Evolutionary conservation across 148 eudicot genomes (phyloP), one percentile per base, ranked within the genome.

Genomic region (Bassia scoparia): DNA sequence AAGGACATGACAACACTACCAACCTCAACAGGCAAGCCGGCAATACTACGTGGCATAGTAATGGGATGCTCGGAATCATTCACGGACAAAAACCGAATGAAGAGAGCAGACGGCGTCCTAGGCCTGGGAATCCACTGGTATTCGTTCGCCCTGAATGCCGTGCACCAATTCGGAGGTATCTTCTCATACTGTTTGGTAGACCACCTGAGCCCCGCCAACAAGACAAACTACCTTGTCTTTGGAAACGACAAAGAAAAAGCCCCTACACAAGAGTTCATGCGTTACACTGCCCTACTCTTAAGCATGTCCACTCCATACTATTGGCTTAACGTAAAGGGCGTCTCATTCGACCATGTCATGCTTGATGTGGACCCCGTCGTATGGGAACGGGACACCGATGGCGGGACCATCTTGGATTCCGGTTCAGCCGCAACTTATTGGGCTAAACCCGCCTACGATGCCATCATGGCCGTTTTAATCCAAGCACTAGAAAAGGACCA

Each of bases 151-250:
- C 17, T 77, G 1, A 73, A 49, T 11, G 87, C 87, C 0, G 82
- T 81, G 4, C 27, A 56, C 7, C 21, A 27, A 10, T 80, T 77
- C 10, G 89, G 87, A 0, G 87, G 87, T n/a, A 80, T 77, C 5
- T 85, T 85, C 69, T 86, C 88, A 0, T 87, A 84, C 24, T 87
- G 91, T 50, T 65, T 87, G 2, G 87, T 84, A 1, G 91, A 87
- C 49, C 87, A 85, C 63, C 50, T 85, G 1, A 85, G 89, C 80
- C 77, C 78, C 18, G 4, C 60, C 11, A 83, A 80, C 41, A 43
- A 78, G 4, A 53, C 88, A 0, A 82, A 81, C 52, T 79, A 80
- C 31, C 82, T 87, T 56, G 70, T 77, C 20, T 83, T 87, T 14
- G 86, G 86, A 7, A 67, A 60, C 3, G 15, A 68, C 3, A 66